These are phyloP conservation scores for Zostera marina DNA, from an alignment of 116 monocot genomes.

Conservation along the genomic window DNA sequence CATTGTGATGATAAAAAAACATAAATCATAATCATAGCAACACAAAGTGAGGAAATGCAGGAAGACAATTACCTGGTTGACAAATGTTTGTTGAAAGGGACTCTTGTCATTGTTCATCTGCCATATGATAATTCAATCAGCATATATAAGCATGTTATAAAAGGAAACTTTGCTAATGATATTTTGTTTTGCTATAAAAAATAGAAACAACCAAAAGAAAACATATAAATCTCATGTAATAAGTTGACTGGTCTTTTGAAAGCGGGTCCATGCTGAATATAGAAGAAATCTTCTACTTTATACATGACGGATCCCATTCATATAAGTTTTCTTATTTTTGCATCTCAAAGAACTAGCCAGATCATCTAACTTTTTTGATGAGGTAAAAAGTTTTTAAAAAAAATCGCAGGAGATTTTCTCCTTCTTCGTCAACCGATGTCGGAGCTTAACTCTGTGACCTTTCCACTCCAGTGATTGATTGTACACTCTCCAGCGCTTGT, in stretches of 20 bases:
- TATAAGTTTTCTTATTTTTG: too few species aligned
- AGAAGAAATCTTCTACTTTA: too few species aligned
- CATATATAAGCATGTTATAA: too few species aligned
- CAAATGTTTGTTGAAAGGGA: conserved; percentile 95
- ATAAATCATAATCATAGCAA: background rate
- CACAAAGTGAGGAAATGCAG: background rate
- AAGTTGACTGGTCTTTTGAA: too few species aligned
- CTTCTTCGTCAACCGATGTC: background rate
- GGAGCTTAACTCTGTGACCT: too few species aligned
- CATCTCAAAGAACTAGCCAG: too few species aligned
- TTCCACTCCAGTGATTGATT: too few species aligned
- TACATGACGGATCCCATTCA: too few species aligned
- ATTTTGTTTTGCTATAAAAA: background rate
- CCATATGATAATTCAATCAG: conserved; percentile 10
- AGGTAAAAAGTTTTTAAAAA: background rate
- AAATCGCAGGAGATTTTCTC: background rate
- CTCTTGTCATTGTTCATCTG: conserved; percentile 97
- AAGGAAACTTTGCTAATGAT: background rate
- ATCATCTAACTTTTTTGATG: too few species aligned
- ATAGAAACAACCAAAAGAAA: background rate
- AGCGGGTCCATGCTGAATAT: too few species aligned
- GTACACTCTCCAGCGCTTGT: too few species aligned
- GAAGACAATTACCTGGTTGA: conserved; percentile 54
- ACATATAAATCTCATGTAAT: background rate
- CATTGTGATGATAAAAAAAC: too few species aligned